Base-by-base conservation (phyloP, 129 eudicot genomes). In the Apium graveolens region DNA sequence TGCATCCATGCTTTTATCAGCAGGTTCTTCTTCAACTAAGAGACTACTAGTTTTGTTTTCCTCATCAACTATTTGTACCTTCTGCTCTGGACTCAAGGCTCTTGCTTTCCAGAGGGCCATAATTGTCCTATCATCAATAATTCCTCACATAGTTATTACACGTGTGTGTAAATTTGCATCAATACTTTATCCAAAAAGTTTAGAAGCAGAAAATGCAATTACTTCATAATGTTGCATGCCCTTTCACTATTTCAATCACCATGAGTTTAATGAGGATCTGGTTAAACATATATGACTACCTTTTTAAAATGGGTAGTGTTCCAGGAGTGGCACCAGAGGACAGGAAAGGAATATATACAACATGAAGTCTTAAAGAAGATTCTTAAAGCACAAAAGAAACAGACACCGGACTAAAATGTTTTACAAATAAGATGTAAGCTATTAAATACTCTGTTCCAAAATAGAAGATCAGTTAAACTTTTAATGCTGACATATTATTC, bases 51-150 rank as follows among this genome's bases (percentile, higher is more conserved):
- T 77, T 63, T 83, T 39, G n/a, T 90, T 72, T 74, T 91, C 97
- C 81, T 94, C 97, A 77, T 95, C 97, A 68, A 90, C 96, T 70
- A 95, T 88, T 81, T 82, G 88, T 21, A 87, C 94, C 86, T 95
- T 95, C 84, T 95, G 98, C 73, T 95, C 98, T 74, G 96, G 97
- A 77, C 89, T 95, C 86, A 95, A 84, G 21, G 97, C 82, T 85
- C 98, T 87, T 63, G 97, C 97, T 83, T 84, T 91, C 98, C 98
- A 95, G n/a, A 95, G 80, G 55, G 98, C 97, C 96, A 88, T 91
- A 77, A 95, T 90, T 62, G 98, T 95, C 92, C 98, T 94, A 79
- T 82, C 78, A 78, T 39, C 21, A 80, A 35, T 42, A 72, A 79
- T 41, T 76, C 65, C 74, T 76, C 20, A 9, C 70, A 7, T 31